A percentile compares a stretch with the other conserved stretches of the same genome.
Conservation (phyloP, 192 early-diverging fungal species). For the Linnemannia schmuckeri region DNA sequence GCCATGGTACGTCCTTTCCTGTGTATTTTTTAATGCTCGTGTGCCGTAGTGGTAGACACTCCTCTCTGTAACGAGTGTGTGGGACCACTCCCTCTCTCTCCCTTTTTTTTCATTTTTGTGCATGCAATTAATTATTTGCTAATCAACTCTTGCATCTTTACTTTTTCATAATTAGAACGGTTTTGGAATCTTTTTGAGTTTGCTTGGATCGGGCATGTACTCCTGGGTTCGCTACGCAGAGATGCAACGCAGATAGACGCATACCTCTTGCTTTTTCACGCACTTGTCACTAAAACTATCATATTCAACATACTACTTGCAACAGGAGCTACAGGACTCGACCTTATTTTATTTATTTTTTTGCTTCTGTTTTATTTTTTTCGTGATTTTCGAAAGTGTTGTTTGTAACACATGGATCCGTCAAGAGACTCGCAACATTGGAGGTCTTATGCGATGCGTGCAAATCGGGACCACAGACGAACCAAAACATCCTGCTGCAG, state of each 20-base stretch:
- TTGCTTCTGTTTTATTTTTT: constrained; percentile 6
- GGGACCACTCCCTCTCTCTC: too few species aligned
- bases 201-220: constrained; percentile 72
- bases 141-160: neutral
- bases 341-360: neutral
- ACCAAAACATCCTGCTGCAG: constrained; percentile 41
- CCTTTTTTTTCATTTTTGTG: neutral
- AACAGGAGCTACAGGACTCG: neutral
- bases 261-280: neutral
- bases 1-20: constrained; percentile 58
- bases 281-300: neutral
- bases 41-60: too few species aligned
- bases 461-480: constrained; percentile 40
- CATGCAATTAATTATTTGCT: constrained; percentile 8
- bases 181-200: constrained; percentile 67
- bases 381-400: too few species aligned
- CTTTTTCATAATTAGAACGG: constrained; percentile 60
- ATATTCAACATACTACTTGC: neutral
- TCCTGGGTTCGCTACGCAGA: constrained; percentile 70
- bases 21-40: constrained; percentile 3
- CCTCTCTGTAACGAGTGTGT: neutral
- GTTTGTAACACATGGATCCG: neutral
- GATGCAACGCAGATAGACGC: constrained; percentile 60
- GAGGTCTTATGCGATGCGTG: constrained; percentile 14
- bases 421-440: too few species aligned